Conservation (phyloP, 2,329 filamentous ascomycete genomes). For the Epicoccum nigrum region DNA sequence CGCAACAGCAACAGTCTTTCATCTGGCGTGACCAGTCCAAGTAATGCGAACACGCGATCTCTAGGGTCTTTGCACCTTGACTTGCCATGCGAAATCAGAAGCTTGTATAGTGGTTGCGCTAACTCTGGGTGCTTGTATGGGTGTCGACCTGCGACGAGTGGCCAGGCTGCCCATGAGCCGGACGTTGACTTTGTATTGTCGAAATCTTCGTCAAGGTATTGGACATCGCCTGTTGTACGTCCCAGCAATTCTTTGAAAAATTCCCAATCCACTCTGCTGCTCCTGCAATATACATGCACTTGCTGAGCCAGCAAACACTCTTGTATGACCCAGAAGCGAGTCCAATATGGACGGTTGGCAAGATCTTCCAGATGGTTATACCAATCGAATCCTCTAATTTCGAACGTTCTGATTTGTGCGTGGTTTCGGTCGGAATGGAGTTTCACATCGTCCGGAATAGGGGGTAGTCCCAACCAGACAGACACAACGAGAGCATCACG, state of each 20-base stretch:
- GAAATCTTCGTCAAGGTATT: not conserved
- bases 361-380: constrained; percentile 1
- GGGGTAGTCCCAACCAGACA: constrained; percentile 13
- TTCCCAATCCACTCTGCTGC: not conserved
- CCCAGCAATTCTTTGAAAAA: not conserved
- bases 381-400: constrained; percentile 2
- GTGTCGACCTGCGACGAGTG: constrained; percentile 7
- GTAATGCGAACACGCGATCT: constrained; percentile 24
- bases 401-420: not conserved
- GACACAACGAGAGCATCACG: constrained; percentile 5
- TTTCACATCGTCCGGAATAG: not conserved
- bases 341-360: constrained; percentile 12
- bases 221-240: not conserved
- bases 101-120: constrained; percentile 6
- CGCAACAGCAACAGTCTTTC: constrained; percentile 6
- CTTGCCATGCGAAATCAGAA: constrained; percentile 17
- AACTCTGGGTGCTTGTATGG: constrained; percentile 8
- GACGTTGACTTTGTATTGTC: not conserved
- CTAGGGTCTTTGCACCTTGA: constrained; percentile 24
- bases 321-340: constrained; percentile 11
- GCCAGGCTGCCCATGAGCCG: not conserved
- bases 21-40: constrained; percentile 19
- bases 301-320: constrained; percentile 6
- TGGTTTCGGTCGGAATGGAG: not conserved
- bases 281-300: not conserved